These are phyloP conservation scores for Musa beccarii DNA, from an alignment of 176 grass and related monocot genomes.

Conservation along the genomic window DNA sequence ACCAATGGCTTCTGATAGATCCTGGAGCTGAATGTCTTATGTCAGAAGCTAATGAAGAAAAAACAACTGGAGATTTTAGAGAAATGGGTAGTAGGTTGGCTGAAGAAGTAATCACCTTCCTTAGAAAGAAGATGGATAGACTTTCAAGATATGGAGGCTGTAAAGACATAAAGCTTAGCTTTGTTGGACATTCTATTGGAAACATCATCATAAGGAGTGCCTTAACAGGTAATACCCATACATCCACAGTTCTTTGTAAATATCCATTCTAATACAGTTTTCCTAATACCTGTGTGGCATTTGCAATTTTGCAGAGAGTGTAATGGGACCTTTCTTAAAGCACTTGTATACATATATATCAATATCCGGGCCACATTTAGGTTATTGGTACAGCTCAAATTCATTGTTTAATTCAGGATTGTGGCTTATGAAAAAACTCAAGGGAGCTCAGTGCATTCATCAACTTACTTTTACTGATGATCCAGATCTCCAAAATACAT, in stretches of 20 bases:
- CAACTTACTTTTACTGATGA: conserved; percentile 90
- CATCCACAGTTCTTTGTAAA: not conserved
- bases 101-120: conserved; percentile 56
- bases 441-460: conserved; percentile 78
- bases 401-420: conserved; percentile 90
- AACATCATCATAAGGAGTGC: conserved; percentile 90
- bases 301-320: conserved; percentile 40
- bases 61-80: conserved; percentile 80
- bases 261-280: not conserved
- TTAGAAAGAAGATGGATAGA: conserved; percentile 61
- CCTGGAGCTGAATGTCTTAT: conserved; percentile 80
- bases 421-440: conserved; percentile 83
- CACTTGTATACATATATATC: conserved; percentile 83
- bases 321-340: conserved; percentile 59
- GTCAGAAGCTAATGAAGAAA: conserved; percentile 85
- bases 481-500: conserved; percentile 64
- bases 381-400: conserved; percentile 90
- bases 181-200: conserved; percentile 92
- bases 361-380: conserved; percentile 81
- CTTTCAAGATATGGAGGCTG: conserved; percentile 53
- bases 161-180: conserved; percentile 72
- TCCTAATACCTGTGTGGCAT: not conserved
- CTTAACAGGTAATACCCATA: conserved; percentile 44
- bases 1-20: conserved; percentile 85
- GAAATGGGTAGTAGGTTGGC: conserved; percentile 87